Base-by-base conservation (phyloP, 495 filamentous ascomycete species). In the Penicillium cinerascens region DNA sequence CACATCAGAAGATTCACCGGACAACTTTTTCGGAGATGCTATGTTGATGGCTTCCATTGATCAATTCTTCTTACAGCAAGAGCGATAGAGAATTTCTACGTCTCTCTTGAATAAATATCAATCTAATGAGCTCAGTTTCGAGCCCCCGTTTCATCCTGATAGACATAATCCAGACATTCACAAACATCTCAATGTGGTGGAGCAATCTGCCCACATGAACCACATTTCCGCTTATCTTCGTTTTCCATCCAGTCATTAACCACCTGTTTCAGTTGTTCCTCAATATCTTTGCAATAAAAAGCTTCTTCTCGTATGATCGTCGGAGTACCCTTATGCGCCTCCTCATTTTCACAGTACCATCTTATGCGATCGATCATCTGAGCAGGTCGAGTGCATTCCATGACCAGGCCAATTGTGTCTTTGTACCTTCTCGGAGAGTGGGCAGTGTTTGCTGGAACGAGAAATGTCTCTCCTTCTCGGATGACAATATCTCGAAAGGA, bases 381-480 rank as follows among this genome's bases (percentile, higher is more conserved):
- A 20, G 74, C 70, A 1, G 90, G 89, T n/a, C 90, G 73, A 42
- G 76, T 76, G 70, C 91, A 87, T 67, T 95, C 89, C 40, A 95
- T 73, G 21, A 93, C 90, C 16, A 95, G 76, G 35, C 89, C 89
- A 21, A 81, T 73, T 4, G 79, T 82, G 56, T 81, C 58, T 33
- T 65, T 69, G 49, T 75, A 80, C 8, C 79, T 74, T 18, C 82
- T 73, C 0, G 79, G 79, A 51, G 81, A 81, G 71, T 95, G 89
- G 22, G 90, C 89, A 11, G 83, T 88, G 60, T 92, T 88, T 20
- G 76, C 79, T 21, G 89, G 90, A 18, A 95, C 78, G 2, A 95
- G 78, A 68, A 92, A 95, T 84, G 92, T 91, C 38, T 91, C 87
- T 51, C 90, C 90, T 71, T 95, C 88, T 53, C 76, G 71, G 62